A percentile compares a stretch with the other conserved stretches of the same genome.
Conservation (phyloP, 169 alveolate genomes). For the Cryptosporidium sp. region DNA sequence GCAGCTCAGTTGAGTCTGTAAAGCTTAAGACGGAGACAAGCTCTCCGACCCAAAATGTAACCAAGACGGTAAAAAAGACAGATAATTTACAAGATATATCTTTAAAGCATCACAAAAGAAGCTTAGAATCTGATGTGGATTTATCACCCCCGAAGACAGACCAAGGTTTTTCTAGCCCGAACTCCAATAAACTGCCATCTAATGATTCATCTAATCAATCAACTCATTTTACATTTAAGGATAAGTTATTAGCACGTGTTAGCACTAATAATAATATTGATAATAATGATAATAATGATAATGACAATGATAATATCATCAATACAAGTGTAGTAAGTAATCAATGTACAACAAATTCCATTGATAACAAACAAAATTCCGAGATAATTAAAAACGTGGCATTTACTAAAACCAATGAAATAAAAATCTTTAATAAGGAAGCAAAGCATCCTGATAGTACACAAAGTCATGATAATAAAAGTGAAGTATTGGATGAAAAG, state of each 20-base stretch:
- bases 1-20: background rate
- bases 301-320: background rate
- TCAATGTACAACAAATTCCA: background rate
- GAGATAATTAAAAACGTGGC: background rate
- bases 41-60: background rate
- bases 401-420: background rate
- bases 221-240: slow-evolving; percentile 59
- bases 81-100: background rate
- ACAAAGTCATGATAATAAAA: background rate
- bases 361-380: slow-evolving; percentile 1
- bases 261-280: background rate
- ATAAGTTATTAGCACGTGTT: slow-evolving; percentile 66
- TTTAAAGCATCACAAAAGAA: background rate
- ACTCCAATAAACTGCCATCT: background rate
- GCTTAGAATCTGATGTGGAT: background rate
- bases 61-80: background rate
- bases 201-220: slow-evolving; percentile 24
- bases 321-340: background rate
- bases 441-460: background rate
- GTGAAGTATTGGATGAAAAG: background rate
- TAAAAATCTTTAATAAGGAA: background rate
- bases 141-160: background rate
- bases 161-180: background rate
- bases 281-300: background rate
- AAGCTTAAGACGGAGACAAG: background rate